A percentile compares a stretch with the other conserved stretches of the same genome.
Conservation (phyloP, 129 eudicot genomes). For the Helianthus annuus region HanXRQr2.0-SUNRISE NC_035442.2:67124481-67124980, state of each 20-base stretch:
- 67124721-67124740: background rate
- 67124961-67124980: constrained; percentile 21
- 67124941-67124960: constrained; percentile 23
- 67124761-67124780: background rate
- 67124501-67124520: no score
- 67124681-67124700: background rate
- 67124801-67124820: constrained; percentile 4
- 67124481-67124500: no score
- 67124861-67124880: constrained; percentile 25
- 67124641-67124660: no score
- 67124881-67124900: constrained; percentile 22
- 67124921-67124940: constrained; percentile 18
- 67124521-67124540: no score
- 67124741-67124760: constrained; percentile 15
- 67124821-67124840: constrained; percentile 15
- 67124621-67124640: no score
- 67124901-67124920: constrained; percentile 6
- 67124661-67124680: no score
- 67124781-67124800: constrained; percentile 5
- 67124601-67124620: no score
- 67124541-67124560: no score
- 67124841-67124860: constrained; percentile 30
- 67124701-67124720: background rate
- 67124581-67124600: no score
- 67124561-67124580: no score